Conservation (phyloP, 116 monocot species). For the Cymodocea nodosa region DNA sequence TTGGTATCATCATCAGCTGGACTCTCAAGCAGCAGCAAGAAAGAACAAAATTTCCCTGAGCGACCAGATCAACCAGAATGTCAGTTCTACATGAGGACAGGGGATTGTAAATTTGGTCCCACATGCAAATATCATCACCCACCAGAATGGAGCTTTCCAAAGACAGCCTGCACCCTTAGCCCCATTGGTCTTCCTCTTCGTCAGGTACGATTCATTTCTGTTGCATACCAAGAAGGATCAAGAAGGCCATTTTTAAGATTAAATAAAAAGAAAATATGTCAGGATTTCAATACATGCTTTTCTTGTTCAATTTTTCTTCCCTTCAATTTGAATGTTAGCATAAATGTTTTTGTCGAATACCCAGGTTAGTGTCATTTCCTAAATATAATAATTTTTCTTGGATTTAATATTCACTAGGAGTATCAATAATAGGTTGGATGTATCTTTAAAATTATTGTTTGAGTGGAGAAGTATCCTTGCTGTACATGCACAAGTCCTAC, state of each 20-base stretch:
- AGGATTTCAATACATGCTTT: too few relatives aligned
- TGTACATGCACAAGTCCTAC: too few relatives aligned
- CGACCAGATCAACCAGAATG: constrained; percentile 84
- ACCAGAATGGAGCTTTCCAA: constrained; percentile 33
- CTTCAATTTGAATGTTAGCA: too few relatives aligned
- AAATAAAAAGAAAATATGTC: too few relatives aligned
- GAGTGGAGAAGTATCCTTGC: too few relatives aligned
- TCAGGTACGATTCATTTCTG: constrained; percentile 26
- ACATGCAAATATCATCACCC: constrained; percentile 95
- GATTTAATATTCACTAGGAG: too few relatives aligned
- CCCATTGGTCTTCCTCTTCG: constrained; percentile 84
- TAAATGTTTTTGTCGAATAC: too few relatives aligned
- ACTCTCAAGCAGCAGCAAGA: constrained; percentile 9
- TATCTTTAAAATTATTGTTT: too few relatives aligned
- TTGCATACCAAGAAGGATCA: background rate
- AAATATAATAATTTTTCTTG: too few relatives aligned
- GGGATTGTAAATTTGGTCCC: constrained; percentile 81
- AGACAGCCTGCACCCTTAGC: constrained; percentile 35
- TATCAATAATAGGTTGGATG: too few relatives aligned
- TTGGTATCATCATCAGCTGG: constrained; percentile 20
- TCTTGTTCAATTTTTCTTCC: too few relatives aligned
- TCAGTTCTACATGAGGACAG: constrained; percentile 76
- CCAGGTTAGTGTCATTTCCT: too few relatives aligned
- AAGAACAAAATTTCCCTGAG: constrained; percentile 34
- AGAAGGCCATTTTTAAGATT: background rate